Conservation (phyloP, 768 basidiomycete species). For the Rhodocollybia butyracea region DNA sequence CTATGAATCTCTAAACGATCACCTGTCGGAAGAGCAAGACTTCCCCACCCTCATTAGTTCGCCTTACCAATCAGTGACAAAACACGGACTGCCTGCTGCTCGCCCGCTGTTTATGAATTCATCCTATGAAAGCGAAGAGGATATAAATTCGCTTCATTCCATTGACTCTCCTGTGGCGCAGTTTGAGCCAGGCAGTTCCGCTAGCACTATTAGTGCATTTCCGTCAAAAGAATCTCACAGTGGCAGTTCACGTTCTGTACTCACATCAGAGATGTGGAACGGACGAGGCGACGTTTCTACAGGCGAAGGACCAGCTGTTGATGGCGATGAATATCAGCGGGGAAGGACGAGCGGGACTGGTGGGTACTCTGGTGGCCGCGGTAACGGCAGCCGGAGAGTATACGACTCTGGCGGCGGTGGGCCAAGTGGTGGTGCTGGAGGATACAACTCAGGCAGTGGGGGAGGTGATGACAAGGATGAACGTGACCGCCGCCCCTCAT, state of each 20-base stretch:
- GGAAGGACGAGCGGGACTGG: slow-evolving; percentile 11
- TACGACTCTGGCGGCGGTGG: slow-evolving; percentile 6
- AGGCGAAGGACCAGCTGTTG: neutral
- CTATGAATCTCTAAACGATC: too few relatives aligned
- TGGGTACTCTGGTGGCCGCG: slow-evolving; percentile 17
- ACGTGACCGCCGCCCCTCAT: slow-evolving; percentile 15
- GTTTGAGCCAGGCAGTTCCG: slow-evolving; percentile 33
- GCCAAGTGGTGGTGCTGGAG: slow-evolving; percentile 15
- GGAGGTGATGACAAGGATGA: slow-evolving; percentile 36
- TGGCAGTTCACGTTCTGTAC: neutral
- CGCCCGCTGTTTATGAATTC: too few relatives aligned
- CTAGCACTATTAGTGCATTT: slow-evolving; percentile 21
- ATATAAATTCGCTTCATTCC: neutral
- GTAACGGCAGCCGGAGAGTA: slow-evolving; percentile 9
- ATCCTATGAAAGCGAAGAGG: neutral
- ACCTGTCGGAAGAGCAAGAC: too few relatives aligned
- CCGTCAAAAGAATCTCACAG: neutral
- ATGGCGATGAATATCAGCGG: slow-evolving; percentile 10
- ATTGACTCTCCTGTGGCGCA: neutral
- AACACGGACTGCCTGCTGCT: too few relatives aligned
- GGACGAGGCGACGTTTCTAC: neutral
- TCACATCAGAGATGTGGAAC: slow-evolving; percentile 5
- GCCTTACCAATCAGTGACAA: neutral
- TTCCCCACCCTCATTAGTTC: neutral
- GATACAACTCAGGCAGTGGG: slow-evolving; percentile 22